Conservation (phyloP, 768 basidiomycete species). For the Cystobasidiopsis lactophilus region DNA sequence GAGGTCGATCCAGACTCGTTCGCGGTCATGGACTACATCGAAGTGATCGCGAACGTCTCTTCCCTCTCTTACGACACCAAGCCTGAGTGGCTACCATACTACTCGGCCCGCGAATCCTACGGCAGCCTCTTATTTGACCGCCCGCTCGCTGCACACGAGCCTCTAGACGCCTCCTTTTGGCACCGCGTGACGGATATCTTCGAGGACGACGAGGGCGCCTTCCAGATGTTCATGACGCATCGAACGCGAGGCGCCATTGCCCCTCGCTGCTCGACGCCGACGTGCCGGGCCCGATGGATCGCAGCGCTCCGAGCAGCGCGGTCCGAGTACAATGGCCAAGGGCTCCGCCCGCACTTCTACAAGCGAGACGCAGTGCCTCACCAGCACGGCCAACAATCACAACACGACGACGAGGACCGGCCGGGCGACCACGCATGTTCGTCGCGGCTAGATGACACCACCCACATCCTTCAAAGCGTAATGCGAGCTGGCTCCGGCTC, state of each 20-base stretch:
- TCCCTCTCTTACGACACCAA: slow-evolving; percentile 24
- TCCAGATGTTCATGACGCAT: slow-evolving; percentile 7
- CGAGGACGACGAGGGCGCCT: slow-evolving; percentile 23
- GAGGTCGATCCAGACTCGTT: slow-evolving; percentile 46
- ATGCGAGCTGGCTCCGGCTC: no score
- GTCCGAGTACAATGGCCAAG: neutral
- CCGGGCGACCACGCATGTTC: no score
- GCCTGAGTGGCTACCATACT: slow-evolving; percentile 32
- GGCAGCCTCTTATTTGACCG: slow-evolving; percentile 24
- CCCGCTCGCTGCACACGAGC: slow-evolving; percentile 22
- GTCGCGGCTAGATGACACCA: no score
- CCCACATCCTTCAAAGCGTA: no score
- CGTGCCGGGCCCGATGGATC: neutral
- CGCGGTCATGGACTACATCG: slow-evolving; percentile 37
- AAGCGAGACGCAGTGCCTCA: no score
- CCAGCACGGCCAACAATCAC: no score
- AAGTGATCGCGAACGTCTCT: slow-evolving; percentile 23
- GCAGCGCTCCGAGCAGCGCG: neutral
- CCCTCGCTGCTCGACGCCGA: neutral
- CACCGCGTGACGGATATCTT: slow-evolving; percentile 39
- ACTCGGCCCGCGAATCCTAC: slow-evolving; percentile 37
- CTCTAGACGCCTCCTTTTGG: slow-evolving; percentile 39
- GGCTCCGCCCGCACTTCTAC: no score
- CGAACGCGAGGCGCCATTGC: slow-evolving; percentile 1
- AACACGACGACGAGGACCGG: no score